phyloP scores from a whole-genome alignment of 2,329 filamentous ascomycete species.

The Colletotrichum graminicola region DNA sequence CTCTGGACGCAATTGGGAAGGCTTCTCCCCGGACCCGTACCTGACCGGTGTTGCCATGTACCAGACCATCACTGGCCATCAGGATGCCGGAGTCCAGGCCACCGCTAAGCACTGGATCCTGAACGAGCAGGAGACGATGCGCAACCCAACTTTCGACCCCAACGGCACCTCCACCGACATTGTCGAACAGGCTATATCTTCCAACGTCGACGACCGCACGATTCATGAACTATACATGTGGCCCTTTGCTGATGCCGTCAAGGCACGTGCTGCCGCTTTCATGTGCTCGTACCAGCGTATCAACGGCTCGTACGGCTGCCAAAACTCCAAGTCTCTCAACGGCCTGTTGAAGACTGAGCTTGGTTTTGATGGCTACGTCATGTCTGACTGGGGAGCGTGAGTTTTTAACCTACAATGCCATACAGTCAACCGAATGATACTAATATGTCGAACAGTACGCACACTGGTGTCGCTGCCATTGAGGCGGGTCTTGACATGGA shows the following conservation, averaged over 20 bases:
- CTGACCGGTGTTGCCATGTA: constrained; percentile 68
- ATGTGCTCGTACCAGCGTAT: constrained; percentile 61
- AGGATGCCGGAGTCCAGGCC: constrained; percentile 54
- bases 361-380: constrained; percentile 60
- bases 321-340: constrained; percentile 62
- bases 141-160: constrained; percentile 47
- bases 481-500: constrained; percentile 63
- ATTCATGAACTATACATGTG: constrained; percentile 64
- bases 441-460: background rate
- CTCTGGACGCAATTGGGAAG: constrained; percentile 75
- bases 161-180: constrained; percentile 47
- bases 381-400: constrained; percentile 59
- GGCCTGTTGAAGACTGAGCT: constrained; percentile 63
- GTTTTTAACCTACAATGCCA: background rate
- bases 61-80: constrained; percentile 50
- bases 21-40: constrained; percentile 74
- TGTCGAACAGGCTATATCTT: constrained; percentile 48
- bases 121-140: constrained; percentile 53
- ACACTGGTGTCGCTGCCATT: constrained; percentile 55
- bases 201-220: constrained; percentile 70
- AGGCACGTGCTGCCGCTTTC: constrained; percentile 51
- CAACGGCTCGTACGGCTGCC: constrained; percentile 63
- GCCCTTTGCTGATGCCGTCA: constrained; percentile 52
- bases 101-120: constrained; percentile 55
- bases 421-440: background rate